phyloP scores from a whole-genome alignment of 176 grass and related monocot species.

The Rhipidocladum racemiflorum region DNA sequence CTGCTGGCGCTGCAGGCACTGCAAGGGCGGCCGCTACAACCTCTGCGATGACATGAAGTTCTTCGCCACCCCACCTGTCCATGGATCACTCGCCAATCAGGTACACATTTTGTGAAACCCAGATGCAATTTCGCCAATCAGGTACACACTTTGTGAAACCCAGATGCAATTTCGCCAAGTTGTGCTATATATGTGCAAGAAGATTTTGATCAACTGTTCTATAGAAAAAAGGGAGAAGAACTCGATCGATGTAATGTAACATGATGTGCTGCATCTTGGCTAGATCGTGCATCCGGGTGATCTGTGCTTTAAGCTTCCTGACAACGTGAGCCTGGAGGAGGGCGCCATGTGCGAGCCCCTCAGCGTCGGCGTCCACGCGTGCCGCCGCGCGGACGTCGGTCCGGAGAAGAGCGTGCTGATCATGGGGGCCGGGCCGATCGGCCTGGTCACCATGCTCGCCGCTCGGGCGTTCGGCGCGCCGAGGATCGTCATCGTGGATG shows the following conservation, averaged over 20 bases:
- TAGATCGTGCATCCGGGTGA: slow-evolving; percentile 83
- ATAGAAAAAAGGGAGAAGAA: not conserved
- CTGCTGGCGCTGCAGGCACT: slow-evolving; percentile 89
- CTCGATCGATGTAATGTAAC: not conserved
- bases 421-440: slow-evolving; percentile 82
- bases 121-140: slow-evolving; percentile 39
- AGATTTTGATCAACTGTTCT: not conserved
- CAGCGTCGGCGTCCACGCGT: slow-evolving; percentile 87
- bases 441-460: slow-evolving; percentile 64
- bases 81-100: slow-evolving; percentile 82
- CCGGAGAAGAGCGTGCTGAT: slow-evolving; percentile 69
- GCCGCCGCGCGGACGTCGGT: slow-evolving; percentile 67
- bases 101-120: not conserved
- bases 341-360: slow-evolving; percentile 99
- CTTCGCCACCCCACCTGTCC: slow-evolving; percentile 77
- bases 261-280: not conserved
- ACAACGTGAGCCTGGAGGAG: slow-evolving; percentile 74
- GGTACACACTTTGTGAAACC: not conserved
- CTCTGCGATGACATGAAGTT: slow-evolving; percentile 89
- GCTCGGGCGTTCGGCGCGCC: slow-evolving; percentile 73
- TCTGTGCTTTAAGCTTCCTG: slow-evolving; percentile 89
- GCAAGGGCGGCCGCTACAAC: slow-evolving; percentile 88
- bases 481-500: slow-evolving; percentile 62
- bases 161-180: not conserved
- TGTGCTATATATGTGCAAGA: not conserved